Evolutionary conservation across 352 stramenopile genomes (phyloP), one percentile per base, ranked within the genome.

Genomic region (Pythium insidiosum): DNA sequence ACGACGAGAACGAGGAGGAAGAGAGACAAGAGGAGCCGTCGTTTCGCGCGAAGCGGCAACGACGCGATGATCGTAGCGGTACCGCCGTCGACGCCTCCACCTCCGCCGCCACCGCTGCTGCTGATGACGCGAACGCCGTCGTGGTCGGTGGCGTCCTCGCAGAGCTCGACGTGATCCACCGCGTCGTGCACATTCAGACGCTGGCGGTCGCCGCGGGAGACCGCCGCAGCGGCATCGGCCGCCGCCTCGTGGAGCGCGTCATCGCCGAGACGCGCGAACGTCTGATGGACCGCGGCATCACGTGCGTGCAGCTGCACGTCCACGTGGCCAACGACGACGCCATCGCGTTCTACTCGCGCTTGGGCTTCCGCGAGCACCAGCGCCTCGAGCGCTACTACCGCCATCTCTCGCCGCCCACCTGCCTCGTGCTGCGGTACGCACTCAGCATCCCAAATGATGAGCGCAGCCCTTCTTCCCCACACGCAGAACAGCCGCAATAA

Each of bases 311-410:
- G 31, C 65, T 88, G 31, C 67, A 88, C 45, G 75, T 88, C 16
- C 75, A 88, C 43, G 59, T 58, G 18, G 59, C 54, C 16, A 88
- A 88, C 51, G 54, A 66, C 0, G 74, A 80, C 42, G 74, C 58
- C n/a, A 18, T 79, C 23, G 67, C 61, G 38, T 84, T 88, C 52
- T 88, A 88, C 47, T 43, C 53, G 25, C 35, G 43, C 7, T 23
- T 79, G 28, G 75, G 72, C 11, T 88, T 88, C 35, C 21, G 50
- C 16, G 57, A 80, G 41, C 50, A 62, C 30, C 48, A 55, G 39
- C 58, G 56, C 4, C 39, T 84, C 4, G 69, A 88, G 19, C 51
- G 73, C 23, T 87, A 87, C 53, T 87, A 87, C 46, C 74, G 74
- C 20, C 68, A 63, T 16, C 45, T 87, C 22, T 59, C 81, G 55